Evolutionary conservation across 2,329 filamentous ascomycete genomes (phyloP).

Genomic region (Diaporthe nobilis): DNA sequence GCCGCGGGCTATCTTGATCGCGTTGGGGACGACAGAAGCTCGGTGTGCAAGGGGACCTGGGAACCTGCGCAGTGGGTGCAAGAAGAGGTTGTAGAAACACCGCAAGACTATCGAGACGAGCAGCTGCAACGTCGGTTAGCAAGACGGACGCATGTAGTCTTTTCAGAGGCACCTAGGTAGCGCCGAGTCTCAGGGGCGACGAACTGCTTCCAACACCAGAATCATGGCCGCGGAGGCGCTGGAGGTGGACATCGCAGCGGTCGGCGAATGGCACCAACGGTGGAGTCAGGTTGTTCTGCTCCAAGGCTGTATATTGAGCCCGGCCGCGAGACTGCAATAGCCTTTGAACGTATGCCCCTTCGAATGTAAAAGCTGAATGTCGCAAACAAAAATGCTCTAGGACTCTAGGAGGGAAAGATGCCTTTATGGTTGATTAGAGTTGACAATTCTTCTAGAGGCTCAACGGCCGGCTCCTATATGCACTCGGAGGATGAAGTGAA

Average conservation of each 20-base stretch:
- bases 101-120: background rate
- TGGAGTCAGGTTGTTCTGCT: background rate
- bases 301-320: no score
- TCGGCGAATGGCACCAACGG: background rate
- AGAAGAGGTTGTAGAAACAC: constrained; percentile 41
- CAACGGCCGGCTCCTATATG: background rate
- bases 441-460: background rate
- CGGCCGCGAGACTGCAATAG: background rate
- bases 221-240: background rate
- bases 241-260: background rate
- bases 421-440: no score
- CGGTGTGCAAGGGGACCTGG: constrained; percentile 39
- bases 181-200: background rate
- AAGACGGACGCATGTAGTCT: no score
- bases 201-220: background rate
- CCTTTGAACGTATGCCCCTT: background rate
- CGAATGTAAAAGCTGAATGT: background rate
- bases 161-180: no score
- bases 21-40: constrained; percentile 24
- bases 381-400: no score
- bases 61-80: constrained; percentile 40
- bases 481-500: background rate
- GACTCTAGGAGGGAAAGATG: no score
- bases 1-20: constrained; percentile 8
- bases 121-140: constrained; percentile 6